These are phyloP conservation scores for Phyllosticta citribraziliensis DNA, from an alignment of 2,329 filamentous ascomycete species.

Conservation along the genomic window DNA sequence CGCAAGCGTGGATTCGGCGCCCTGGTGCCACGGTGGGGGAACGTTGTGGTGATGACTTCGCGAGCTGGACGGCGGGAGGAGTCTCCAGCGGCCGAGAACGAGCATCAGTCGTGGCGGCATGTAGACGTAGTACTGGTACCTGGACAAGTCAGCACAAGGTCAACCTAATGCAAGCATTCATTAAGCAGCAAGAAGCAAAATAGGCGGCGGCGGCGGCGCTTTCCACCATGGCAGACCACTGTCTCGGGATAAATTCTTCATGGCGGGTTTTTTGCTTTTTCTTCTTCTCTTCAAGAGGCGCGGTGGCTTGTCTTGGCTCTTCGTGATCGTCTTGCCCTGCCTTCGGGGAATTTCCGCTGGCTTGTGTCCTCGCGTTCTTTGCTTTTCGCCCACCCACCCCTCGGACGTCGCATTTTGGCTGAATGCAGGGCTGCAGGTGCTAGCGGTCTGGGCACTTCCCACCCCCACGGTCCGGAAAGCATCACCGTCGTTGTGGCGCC, in stretches of 20 bases:
- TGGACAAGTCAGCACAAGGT: not conserved
- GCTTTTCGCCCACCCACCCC: not conserved
- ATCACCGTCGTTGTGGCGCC: not conserved
- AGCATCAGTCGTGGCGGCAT: not conserved
- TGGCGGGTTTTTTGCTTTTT: not conserved
- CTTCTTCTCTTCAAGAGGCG: not conserved
- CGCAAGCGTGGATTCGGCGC: not conserved
- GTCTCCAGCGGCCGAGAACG: not conserved
- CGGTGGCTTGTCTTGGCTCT: not conserved
- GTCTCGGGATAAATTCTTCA: not conserved
- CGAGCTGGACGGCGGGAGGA: not conserved
- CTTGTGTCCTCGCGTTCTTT: not conserved
- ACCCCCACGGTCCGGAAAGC: not conserved
- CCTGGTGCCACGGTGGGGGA: not conserved
- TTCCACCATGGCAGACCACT: not conserved
- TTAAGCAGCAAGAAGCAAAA: not conserved
- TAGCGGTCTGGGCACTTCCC: not conserved
- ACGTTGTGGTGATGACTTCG: not conserved
- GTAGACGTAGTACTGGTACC: not conserved
- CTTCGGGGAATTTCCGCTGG: not conserved
- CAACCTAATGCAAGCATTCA: not conserved
- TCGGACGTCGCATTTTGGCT: not conserved
- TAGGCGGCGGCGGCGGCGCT: not conserved
- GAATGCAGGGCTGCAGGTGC: not conserved
- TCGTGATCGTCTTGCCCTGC: not conserved